These are phyloP conservation scores for Russula lepida DNA, from an alignment of 768 basidiomycete genomes.

Conservation along the genomic window DNA sequence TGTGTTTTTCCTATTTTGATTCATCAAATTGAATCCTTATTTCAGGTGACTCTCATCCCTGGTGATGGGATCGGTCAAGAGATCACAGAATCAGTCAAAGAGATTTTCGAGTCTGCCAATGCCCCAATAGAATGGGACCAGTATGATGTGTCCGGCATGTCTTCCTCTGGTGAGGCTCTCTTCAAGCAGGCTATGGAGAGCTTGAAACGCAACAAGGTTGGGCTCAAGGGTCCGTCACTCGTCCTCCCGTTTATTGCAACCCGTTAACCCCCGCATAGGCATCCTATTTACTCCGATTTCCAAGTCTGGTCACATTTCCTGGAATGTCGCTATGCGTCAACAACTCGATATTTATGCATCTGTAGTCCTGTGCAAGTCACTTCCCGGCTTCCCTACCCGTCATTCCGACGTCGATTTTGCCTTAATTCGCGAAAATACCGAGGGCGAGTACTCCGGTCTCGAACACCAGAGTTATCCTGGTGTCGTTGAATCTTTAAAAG, in stretches of 20 bases:
- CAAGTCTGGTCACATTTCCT: constrained; percentile 92
- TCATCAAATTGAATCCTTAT: constrained; percentile 23
- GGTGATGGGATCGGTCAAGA: constrained; percentile 97
- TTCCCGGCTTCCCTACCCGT: constrained; percentile 92
- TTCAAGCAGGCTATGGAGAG: constrained; percentile 99
- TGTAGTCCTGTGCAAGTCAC: constrained; percentile 95
- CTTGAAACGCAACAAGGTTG: constrained; percentile 93
- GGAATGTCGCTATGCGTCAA: constrained; percentile 99
- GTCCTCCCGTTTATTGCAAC: not conserved
- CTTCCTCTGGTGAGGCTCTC: constrained; percentile 85
- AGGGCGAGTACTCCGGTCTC: constrained; percentile 98
- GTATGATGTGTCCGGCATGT: constrained; percentile 95
- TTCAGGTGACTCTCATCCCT: constrained; percentile 90
- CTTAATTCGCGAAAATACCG: constrained; percentile 99
- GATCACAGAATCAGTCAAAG: constrained; percentile 97
- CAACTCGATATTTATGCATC: constrained; percentile 99
- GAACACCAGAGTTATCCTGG: constrained; percentile 98
- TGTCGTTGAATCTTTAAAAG: constrained; percentile 96
- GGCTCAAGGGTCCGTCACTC: constrained; percentile 77
- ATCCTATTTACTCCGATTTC: constrained; percentile 99
- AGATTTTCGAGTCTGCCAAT: constrained; percentile 95
- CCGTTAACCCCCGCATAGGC: constrained; percentile 40
- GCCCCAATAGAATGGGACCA: constrained; percentile 99
- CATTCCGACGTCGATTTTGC: constrained; percentile 97
- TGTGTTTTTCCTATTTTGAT: constrained; percentile 1